Conservation (phyloP, 2,329 filamentous ascomycete species). For the Paraphoma sp. region DNA sequence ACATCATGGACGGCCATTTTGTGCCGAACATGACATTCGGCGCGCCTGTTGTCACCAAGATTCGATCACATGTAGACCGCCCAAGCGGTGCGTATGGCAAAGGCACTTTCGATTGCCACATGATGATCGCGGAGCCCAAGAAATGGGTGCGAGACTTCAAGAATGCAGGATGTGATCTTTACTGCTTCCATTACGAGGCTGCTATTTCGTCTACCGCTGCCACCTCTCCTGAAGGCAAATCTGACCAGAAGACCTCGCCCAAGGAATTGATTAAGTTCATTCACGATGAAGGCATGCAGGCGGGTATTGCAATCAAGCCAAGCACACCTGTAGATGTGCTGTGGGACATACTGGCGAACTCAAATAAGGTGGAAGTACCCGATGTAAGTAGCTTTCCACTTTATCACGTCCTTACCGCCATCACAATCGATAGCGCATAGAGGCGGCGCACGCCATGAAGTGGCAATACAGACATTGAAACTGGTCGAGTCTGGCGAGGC, state of each 20-base stretch:
- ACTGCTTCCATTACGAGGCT: slow-evolving; percentile 99
- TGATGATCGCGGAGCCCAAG: slow-evolving; percentile 99
- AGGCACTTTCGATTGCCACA: slow-evolving; percentile 98
- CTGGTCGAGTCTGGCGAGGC: slow-evolving; percentile 14
- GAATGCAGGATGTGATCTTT: slow-evolving; percentile 93
- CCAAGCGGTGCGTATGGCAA: slow-evolving; percentile 74
- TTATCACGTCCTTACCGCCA: neutral
- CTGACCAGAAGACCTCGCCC: slow-evolving; percentile 77
- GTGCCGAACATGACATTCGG: slow-evolving; percentile 99
- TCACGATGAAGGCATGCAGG: slow-evolving; percentile 84
- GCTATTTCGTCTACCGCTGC: slow-evolving; percentile 83
- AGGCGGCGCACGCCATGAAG: slow-evolving; percentile 15
- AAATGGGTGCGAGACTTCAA: slow-evolving; percentile 98
- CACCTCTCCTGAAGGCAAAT: slow-evolving; percentile 74
- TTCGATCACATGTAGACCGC: slow-evolving; percentile 81
- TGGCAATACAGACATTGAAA: slow-evolving; percentile 18
- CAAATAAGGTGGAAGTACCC: slow-evolving; percentile 76
- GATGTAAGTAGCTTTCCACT: slow-evolving; percentile 71
- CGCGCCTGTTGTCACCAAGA: slow-evolving; percentile 92
- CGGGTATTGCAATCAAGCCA: slow-evolving; percentile 95
- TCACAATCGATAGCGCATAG: slow-evolving; percentile 24
- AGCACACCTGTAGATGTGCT: slow-evolving; percentile 89
- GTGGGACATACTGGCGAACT: slow-evolving; percentile 83
- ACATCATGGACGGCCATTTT: slow-evolving; percentile 99
- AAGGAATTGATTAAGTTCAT: slow-evolving; percentile 89